A percentile compares a stretch with the other conserved stretches of the same genome.
phyloP scores from a whole-genome alignment of 148 eudicot genomes.

The Fagopyrum esculentum region DNA sequence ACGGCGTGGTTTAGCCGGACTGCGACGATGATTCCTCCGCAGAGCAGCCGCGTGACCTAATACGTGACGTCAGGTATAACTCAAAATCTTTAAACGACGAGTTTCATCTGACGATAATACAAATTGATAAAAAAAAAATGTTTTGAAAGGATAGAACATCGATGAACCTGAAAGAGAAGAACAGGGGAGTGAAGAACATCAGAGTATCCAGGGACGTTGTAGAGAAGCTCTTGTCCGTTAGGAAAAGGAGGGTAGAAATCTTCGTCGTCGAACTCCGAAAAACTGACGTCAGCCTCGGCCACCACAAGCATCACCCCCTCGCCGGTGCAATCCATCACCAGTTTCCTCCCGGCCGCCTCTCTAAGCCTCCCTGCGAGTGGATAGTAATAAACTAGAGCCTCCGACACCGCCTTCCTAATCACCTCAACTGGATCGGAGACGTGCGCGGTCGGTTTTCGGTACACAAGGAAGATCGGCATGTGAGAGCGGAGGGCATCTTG shows the following conservation, averaged over 20 bases:
- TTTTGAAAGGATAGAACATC: neutral
- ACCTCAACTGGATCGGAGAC: slow-evolving; percentile 13
- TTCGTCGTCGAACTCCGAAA: slow-evolving; percentile 19
- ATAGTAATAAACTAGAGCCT: slow-evolving; percentile 15
- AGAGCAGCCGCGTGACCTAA: slow-evolving; percentile 21
- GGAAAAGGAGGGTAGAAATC: slow-evolving; percentile 22
- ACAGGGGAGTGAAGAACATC: slow-evolving; percentile 22
- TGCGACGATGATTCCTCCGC: slow-evolving; percentile 20
- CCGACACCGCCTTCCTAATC: slow-evolving; percentile 19
- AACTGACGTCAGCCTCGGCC: slow-evolving; percentile 27
- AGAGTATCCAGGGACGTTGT: slow-evolving; percentile 18
- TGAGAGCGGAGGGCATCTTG: slow-evolving; percentile 16
- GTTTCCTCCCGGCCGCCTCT: slow-evolving; percentile 17
- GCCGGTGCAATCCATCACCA: slow-evolving; percentile 27
- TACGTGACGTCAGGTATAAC: neutral
- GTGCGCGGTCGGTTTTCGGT: neutral
- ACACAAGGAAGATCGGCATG: slow-evolving; percentile 5
- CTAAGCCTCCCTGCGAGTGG: slow-evolving; percentile 35
- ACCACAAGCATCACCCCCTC: slow-evolving; percentile 31
- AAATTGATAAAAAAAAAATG: neutral
- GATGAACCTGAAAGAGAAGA: slow-evolving; percentile 13
- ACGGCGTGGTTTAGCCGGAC: slow-evolving; percentile 22
- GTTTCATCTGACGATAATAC: neutral
- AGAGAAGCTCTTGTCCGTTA: slow-evolving; percentile 19
- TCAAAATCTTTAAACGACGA: neutral